Evolutionary conservation across 2,329 filamentous ascomycete genomes (phyloP), one percentile per base, ranked within the genome.

Genomic region (Aschersonia sp.): DNA sequence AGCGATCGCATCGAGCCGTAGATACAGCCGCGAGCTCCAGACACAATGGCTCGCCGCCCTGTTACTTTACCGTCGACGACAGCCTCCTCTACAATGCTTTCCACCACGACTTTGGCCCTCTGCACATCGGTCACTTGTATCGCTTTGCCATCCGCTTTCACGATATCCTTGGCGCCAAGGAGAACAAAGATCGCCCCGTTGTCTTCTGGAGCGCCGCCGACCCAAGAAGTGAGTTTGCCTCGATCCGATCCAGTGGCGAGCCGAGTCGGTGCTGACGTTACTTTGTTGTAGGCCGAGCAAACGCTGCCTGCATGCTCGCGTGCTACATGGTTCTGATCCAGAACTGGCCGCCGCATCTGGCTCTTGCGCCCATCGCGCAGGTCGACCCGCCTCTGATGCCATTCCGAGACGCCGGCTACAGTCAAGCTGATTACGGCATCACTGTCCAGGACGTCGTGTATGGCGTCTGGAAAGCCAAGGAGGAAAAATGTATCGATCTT

Each of bases 281-380:
- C 7, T 49, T 35, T 22, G 10, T 22, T 40, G 42, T 42, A 89
- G 85, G 84, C 63, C 83, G 92, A 62, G 86, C 86, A 55, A 98
- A 98, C 66, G 88, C 92, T 44, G 88, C 92, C 31, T 96, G 89
- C 63, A 77, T 98, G 60, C 78, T 98, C 43, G 90, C 92, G 47
- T 95, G 88, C 70, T 98, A 98, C 70, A 97, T 98, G 89, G 89
- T 98, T 42, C 70, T 98, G 54, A 95, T 98, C 57, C 92, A 98
- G 68, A 87, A 86, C 42, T 98, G 92, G 92, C 87, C 92, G 44
- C 92, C 92, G 46, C 92, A 98, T 70, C 72, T 97, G 57, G 92
- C 92, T 35, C 77, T 98, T 42, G 90, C 90, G 10, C 92, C 92
- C 11, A 94, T 98, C 60, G 87, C 92, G 6, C 92, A 98, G 68